Evolutionary conservation across 129 eudicot species (phyloP), one percentile per base, ranked within the genome.

Genomic region (Calendula officinalis): DNA sequence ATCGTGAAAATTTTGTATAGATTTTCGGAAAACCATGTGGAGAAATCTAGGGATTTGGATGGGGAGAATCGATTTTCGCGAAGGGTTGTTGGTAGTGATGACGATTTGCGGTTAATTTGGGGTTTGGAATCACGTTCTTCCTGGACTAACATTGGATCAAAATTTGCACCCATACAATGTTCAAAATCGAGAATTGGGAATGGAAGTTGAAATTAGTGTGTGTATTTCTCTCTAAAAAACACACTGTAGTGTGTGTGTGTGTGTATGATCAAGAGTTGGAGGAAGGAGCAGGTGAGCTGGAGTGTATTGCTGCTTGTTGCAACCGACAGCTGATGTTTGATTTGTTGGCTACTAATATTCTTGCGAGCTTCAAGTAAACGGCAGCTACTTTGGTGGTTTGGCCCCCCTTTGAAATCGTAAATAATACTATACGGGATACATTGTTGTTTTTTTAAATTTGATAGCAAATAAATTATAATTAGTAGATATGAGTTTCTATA

Each of bases 21-120:
- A 69, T 87, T 87, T 10, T 91, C 94, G 45, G 86, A 82, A 5
- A 78, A 80, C 96, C 96, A 84, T 66, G 98, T 82, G 64, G 94
- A 76, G 43, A 84, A 87, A 78, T 91, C 94, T 3, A 87, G 90
- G 50, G 75, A 76, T 75, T 91, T 91, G 32, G 89, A 50, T 11
- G 70, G 63, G 8, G 68, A 63, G 43, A 65, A 74, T 12, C 87
- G 82, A 62, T 52, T 49, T 8, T 76, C 5, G 48, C 60, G 88
- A n/a, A 67, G 58, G 47, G 79, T 67, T 5, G 79, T 68, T 47
- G 73, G 70, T 7, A 60, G 39, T 41, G 81, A 49, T 43, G 75
- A 64, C 41, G 69, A 54, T 67, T 72, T 67, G 52, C 74, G 64
- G 62, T 63, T 22, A 22, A 22, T 72, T 60, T 69, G 77, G 70